phyloP scores from a whole-genome alignment of 73 alveolate genomes.

The Durusdinium trenchii region DNA sequence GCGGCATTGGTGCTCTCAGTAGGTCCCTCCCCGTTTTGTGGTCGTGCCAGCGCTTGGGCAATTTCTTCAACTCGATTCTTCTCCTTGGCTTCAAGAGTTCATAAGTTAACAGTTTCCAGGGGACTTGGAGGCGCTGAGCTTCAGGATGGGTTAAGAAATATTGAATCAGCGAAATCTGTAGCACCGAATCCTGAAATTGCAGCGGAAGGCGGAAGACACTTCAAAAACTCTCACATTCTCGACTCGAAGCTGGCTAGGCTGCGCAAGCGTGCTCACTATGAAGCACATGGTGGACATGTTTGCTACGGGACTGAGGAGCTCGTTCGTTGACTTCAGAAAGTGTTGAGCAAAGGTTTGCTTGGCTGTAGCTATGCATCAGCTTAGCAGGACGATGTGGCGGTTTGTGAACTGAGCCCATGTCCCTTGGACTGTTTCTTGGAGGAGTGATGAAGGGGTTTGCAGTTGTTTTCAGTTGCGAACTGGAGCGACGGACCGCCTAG shows the following conservation, averaged over 20 bases:
- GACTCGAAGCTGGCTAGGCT: constrained; percentile 12
- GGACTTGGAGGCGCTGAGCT: too few species aligned
- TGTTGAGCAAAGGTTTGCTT: too few species aligned
- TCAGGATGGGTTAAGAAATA: too few species aligned
- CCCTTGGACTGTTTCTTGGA: constrained; percentile 91
- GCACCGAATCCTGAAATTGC: too few species aligned
- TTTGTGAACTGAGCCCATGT: constrained; percentile 62
- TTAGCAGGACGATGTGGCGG: constrained; percentile 59
- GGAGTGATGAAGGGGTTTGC: constrained; percentile 22
- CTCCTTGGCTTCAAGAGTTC: too few species aligned
- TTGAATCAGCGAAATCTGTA: too few species aligned
- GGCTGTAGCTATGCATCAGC: too few species aligned
- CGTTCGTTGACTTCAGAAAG: not conserved
- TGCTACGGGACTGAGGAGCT: constrained; percentile 85
- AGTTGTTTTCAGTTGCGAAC: not conserved
- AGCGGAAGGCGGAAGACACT: not conserved
- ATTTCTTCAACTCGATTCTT: not conserved
- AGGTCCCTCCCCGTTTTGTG: constrained; percentile 1
- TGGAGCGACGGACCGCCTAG: not conserved
- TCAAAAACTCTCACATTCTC: not conserved
- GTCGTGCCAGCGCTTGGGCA: not conserved
- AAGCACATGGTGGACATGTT: constrained; percentile 84
- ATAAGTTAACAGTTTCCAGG: too few species aligned
- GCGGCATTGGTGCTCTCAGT: constrained; percentile 55
- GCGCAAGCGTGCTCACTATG: constrained; percentile 89